A percentile compares a stretch with the other conserved stretches of the same genome.
Conservation (phyloP, 1,139 yeast genomes). For the Debaryomyces sp. region DNA sequence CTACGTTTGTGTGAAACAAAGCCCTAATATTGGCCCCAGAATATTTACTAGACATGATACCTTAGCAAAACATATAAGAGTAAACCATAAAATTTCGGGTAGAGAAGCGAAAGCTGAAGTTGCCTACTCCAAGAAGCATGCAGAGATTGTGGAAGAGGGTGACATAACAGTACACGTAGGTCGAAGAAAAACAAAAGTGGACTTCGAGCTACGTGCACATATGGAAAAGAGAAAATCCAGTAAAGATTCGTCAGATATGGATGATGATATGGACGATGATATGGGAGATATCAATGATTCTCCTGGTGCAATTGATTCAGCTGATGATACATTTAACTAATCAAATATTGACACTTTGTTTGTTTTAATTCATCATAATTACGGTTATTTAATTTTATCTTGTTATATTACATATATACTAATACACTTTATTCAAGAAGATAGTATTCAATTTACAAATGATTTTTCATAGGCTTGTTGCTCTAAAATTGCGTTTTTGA, state of each 20-base stretch:
- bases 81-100: conserved; percentile 77
- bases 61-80: conserved; percentile 86
- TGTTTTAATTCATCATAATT: conserved; percentile 5
- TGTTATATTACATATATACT: conserved; percentile 5
- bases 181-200: conserved; percentile 50
- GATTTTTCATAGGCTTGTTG: conserved; percentile 62
- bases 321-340: conserved; percentile 16
- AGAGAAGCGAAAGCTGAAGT: conserved; percentile 64
- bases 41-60: conserved; percentile 96
- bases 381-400: conserved; percentile 9
- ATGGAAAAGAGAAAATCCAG: conserved; percentile 42
- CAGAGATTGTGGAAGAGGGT: conserved; percentile 49
- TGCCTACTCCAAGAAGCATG: conserved; percentile 50
- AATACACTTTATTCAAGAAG: conserved; percentile 5
- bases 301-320: conserved; percentile 30
- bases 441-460: conserved; percentile 5
- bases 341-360: background rate
- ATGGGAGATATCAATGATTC: conserved; percentile 24
- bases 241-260: conserved; percentile 22
- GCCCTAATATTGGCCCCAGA: conserved; percentile 54
- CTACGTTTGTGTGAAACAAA: conserved; percentile 74
- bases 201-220: conserved; percentile 50
- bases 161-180: conserved; percentile 52
- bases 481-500: conserved; percentile 59
- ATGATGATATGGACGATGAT: conserved; percentile 19